phyloP scores from a whole-genome alignment of 345 rosid species.

The Cardamine resedifolia region DNA sequence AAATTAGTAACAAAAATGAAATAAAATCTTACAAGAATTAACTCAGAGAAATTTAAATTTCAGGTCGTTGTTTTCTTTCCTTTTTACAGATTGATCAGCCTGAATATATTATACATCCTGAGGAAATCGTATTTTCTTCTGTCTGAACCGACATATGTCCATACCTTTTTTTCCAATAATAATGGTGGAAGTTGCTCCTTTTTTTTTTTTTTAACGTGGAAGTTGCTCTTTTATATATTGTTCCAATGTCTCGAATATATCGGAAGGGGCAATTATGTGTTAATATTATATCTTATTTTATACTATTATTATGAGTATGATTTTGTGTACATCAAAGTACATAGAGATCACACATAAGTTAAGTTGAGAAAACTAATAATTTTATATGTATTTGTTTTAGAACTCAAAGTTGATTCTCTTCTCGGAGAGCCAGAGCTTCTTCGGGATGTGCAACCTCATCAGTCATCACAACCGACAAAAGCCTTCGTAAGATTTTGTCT shows the following conservation, averaged over 20 bases:
- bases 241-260: neutral
- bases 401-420: constrained; percentile 30
- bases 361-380: constrained; percentile 4
- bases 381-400: neutral
- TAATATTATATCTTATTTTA: constrained; percentile 11
- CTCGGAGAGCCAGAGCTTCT: constrained; percentile 30
- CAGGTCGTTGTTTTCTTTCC: neutral
- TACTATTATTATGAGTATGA: neutral
- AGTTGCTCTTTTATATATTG: neutral
- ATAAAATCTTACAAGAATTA: neutral
- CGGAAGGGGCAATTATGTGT: constrained; percentile 5
- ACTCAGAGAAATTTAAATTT: neutral
- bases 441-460: constrained; percentile 37
- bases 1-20: neutral
- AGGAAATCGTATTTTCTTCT: neutral
- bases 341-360: constrained; percentile 22
- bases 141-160: neutral
- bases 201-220: neutral
- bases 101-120: neutral
- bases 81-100: neutral
- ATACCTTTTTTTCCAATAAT: neutral
- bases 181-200: neutral
- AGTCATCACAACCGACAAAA: constrained; percentile 35
- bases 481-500: constrained; percentile 36
- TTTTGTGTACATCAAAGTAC: constrained; percentile 37